Percentiles rank a stretch among this genome's conserved stretches.
Conservation (phyloP, 352 stramenopile genomes). For the Pythium monospermum region DNA sequence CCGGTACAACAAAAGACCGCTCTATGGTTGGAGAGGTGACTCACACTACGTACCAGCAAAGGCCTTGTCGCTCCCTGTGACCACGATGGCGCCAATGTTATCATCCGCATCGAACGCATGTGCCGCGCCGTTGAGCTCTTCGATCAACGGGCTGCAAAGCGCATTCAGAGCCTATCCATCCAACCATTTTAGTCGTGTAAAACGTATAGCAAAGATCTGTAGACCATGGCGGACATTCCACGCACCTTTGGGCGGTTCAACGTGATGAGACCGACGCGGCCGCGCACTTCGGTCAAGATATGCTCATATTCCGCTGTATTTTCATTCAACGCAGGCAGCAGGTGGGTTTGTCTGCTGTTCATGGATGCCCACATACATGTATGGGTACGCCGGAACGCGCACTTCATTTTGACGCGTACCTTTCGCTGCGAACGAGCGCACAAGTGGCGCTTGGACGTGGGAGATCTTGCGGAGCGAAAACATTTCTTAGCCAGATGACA, state of each 20-base stretch:
- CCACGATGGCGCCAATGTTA: constrained; percentile 92
- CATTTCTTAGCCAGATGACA: no score
- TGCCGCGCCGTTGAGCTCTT: constrained; percentile 94
- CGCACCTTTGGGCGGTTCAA: constrained; percentile 93
- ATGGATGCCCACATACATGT: background rate
- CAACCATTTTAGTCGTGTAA: no score
- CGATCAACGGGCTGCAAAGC: constrained; percentile 92
- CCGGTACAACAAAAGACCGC: no score
- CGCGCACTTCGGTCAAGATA: constrained; percentile 82
- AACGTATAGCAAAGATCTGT: no score
- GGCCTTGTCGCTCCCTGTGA: constrained; percentile 95
- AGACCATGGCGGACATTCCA: no score
- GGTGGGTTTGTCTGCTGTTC: background rate
- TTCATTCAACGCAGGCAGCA: background rate
- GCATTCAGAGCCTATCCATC: constrained; percentile 90
- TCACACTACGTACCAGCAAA: constrained; percentile 83
- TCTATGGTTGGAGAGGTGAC: no score
- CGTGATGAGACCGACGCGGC: constrained; percentile 93
- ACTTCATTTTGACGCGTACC: constrained; percentile 19
- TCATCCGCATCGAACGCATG: constrained; percentile 90
- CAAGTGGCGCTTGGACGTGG: constrained; percentile 19
- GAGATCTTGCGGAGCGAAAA: constrained; percentile 39
- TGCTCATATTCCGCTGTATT: constrained; percentile 79
- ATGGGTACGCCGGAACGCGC: background rate
- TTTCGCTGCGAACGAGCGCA: constrained; percentile 51